Evolutionary conservation across 805 yeast species (phyloP).

Genomic region (Isabelozyma rhagii): DNA sequence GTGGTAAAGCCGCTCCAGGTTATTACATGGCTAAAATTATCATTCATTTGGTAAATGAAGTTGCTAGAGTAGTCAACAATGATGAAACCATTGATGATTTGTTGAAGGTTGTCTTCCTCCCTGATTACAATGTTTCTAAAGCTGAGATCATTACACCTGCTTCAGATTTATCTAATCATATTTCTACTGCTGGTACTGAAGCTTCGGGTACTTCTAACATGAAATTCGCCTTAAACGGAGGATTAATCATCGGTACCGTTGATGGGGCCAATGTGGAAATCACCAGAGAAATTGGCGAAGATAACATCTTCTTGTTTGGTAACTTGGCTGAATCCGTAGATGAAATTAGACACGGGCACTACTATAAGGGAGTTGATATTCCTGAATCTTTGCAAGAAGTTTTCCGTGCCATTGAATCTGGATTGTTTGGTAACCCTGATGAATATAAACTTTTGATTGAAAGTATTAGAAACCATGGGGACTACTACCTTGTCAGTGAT

Average conservation of each 20-base stretch:
- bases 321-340: constrained; percentile 88
- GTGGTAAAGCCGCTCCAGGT: constrained; percentile 98
- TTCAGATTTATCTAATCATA: constrained; percentile 87
- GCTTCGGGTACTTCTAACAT: constrained; percentile 95
- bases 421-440: constrained; percentile 66
- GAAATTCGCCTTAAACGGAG: constrained; percentile 94
- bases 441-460: constrained; percentile 70
- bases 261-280: constrained; percentile 97
- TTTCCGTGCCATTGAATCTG: constrained; percentile 61
- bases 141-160: constrained; percentile 91
- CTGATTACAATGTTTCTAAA: constrained; percentile 91
- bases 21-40: constrained; percentile 92
- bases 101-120: constrained; percentile 82
- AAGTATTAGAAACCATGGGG: constrained; percentile 70
- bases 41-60: constrained; percentile 80
- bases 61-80: constrained; percentile 73
- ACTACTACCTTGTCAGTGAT: constrained; percentile 81
- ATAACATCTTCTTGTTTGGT: constrained; percentile 88
- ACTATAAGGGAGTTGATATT: constrained; percentile 53
- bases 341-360: constrained; percentile 73
- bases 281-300: constrained; percentile 91
- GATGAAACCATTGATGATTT: constrained; percentile 73
- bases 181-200: constrained; percentile 96
- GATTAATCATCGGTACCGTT: constrained; percentile 90
- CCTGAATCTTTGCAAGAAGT: constrained; percentile 63